Evolutionary conservation across 306 rosid genomes (phyloP).

Genomic region (Herpetospermum pedunculosum): DNA sequence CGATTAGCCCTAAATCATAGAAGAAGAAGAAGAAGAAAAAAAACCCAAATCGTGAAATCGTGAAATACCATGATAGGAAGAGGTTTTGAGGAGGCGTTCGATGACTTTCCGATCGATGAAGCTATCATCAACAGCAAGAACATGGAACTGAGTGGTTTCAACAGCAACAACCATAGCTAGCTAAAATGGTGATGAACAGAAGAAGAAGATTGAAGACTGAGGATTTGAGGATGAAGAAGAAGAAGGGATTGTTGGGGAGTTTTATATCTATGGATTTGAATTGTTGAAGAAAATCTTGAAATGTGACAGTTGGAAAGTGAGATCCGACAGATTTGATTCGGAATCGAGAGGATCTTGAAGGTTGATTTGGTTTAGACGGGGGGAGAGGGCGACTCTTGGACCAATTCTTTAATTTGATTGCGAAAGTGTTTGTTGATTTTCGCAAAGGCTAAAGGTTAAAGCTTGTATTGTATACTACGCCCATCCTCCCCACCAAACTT

Average conservation of each 20-base stretch:
- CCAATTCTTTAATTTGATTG: not conserved
- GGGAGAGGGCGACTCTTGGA: not conserved
- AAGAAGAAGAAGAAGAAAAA: too few relatives aligned
- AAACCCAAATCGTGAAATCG: not conserved
- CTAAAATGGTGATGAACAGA: not conserved
- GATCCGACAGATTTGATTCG: conserved; percentile 53
- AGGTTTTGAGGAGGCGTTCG: conserved; percentile 70
- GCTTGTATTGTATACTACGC: too few relatives aligned
- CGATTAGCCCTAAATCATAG: not conserved
- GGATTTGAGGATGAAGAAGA: not conserved
- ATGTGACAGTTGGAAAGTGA: conserved; percentile 53
- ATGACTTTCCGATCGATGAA: conserved; percentile 72
- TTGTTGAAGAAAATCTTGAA: conserved; percentile 16
- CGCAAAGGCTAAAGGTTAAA: too few relatives aligned
- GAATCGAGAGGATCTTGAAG: conserved; percentile 45
- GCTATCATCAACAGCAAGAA: conserved; percentile 86
- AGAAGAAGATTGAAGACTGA: not conserved
- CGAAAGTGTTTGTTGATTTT: not conserved
- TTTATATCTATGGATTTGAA: conserved; percentile 26
- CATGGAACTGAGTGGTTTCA: conserved; percentile 47
- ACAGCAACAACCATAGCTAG: conserved; percentile 44
- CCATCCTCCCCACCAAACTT: too few relatives aligned
- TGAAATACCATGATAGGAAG: conserved; percentile 65
- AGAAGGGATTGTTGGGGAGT: conserved; percentile 10
- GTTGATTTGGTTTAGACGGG: conserved; percentile 29